Percentiles rank a stretch among this genome's conserved stretches.
phyloP scores from a whole-genome alignment of 441 rosid species.

The Viola pubescens region DNA sequence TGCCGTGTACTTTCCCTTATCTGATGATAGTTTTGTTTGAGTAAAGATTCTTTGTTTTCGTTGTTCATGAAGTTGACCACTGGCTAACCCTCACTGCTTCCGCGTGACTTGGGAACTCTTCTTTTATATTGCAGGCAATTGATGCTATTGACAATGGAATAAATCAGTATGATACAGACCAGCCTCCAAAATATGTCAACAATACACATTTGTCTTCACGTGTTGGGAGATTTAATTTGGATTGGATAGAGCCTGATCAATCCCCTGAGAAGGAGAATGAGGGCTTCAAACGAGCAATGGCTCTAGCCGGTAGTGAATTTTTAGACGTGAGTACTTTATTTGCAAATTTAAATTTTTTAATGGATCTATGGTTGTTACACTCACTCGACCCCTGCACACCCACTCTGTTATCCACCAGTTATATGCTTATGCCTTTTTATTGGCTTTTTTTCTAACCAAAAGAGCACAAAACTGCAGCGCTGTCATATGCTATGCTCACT shows the following conservation, averaged over 20 bases:
- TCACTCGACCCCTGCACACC: no score
- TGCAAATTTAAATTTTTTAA: not conserved
- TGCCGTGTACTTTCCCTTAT: no score
- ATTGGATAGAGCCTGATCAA: slow-evolving; percentile 91
- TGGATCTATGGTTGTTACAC: no score
- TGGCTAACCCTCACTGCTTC: not conserved
- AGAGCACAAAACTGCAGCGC: not conserved
- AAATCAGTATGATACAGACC: slow-evolving; percentile 68
- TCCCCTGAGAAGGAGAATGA: slow-evolving; percentile 83
- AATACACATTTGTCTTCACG: slow-evolving; percentile 78
- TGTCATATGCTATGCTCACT: not conserved
- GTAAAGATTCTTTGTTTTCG: not conserved
- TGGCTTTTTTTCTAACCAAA: not conserved
- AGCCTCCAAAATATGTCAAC: slow-evolving; percentile 82
- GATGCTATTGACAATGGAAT: slow-evolving; percentile 91
- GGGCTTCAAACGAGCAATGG: slow-evolving; percentile 76
- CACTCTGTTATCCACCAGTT: no score
- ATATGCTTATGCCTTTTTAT: no score
- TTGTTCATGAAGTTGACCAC: not conserved
- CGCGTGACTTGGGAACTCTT: not conserved
- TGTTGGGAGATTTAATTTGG: slow-evolving; percentile 80
- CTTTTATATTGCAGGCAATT: slow-evolving; percentile 41
- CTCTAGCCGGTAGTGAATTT: slow-evolving; percentile 74
- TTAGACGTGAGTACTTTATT: slow-evolving; percentile 48
- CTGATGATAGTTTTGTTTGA: no score